Conservation (phyloP, 495 filamentous ascomycete species). For the Penicillium robsamsonii region DNA sequence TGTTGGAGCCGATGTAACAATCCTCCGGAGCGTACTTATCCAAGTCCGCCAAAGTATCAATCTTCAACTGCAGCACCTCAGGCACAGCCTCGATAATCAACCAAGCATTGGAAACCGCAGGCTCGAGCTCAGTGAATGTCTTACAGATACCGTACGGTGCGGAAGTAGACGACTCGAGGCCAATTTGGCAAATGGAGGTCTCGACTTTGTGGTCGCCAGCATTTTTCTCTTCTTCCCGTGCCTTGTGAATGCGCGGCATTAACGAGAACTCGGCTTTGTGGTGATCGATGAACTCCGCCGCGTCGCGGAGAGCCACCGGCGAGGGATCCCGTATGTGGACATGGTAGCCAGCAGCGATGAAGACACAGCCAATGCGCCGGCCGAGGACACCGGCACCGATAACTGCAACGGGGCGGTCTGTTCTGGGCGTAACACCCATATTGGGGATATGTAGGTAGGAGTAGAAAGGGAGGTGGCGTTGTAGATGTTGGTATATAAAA, state of each 20-base stretch:
- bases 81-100: constrained; percentile 54
- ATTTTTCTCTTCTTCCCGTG: constrained; percentile 20
- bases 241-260: constrained; percentile 27
- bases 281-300: constrained; percentile 34
- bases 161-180: constrained; percentile 11
- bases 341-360: constrained; percentile 43
- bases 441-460: neutral
- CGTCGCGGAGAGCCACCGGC: constrained; percentile 24
- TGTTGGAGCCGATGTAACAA: constrained; percentile 51
- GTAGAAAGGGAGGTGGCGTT: neutral
- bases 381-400: constrained; percentile 51
- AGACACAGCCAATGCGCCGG: constrained; percentile 42
- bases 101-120: constrained; percentile 31
- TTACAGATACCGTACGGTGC: constrained; percentile 20
- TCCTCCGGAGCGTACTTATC: constrained; percentile 40
- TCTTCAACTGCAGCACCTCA: constrained; percentile 50
- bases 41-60: constrained; percentile 40
- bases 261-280: constrained; percentile 32
- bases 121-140: constrained; percentile 24
- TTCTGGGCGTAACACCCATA: constrained; percentile 8
- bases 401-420: constrained; percentile 37
- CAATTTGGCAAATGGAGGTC: constrained; percentile 8
- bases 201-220: neutral
- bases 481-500: neutral
- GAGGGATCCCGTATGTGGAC: constrained; percentile 43